Percentiles rank a stretch among this genome's conserved stretches.
Conservation (phyloP, 805 yeast genomes). For the Metschnikowia baotianmanensis region DNA sequence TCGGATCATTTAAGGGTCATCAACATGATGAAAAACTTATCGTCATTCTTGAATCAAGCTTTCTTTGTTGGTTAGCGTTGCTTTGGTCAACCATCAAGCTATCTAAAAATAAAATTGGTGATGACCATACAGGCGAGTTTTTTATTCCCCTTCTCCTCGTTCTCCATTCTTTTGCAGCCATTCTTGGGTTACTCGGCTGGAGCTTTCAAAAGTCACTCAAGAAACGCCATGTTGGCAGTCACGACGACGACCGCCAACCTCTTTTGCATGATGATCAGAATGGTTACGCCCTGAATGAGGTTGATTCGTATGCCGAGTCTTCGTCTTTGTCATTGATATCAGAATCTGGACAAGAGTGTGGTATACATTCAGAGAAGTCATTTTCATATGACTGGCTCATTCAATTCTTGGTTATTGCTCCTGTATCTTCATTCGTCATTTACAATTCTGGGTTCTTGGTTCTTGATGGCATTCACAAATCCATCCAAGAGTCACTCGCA, state of each 20-base stretch:
- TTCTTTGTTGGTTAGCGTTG: conserved; percentile 56
- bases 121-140: conserved; percentile 55
- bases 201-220: conserved; percentile 23
- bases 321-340: conserved; percentile 23
- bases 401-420: conserved; percentile 68
- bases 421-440: conserved; percentile 55
- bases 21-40: conserved; percentile 55
- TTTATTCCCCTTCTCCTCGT: conserved; percentile 45
- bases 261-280: conserved; percentile 24
- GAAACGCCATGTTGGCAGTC: conserved; percentile 4
- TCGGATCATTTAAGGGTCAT: conserved; percentile 31
- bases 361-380: conserved; percentile 33
- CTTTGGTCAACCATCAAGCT: conserved; percentile 47
- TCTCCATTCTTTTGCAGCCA: conserved; percentile 45
- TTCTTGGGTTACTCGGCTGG: conserved; percentile 55
- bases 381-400: conserved; percentile 78
- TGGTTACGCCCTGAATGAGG: conserved; percentile 16
- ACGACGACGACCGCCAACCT: conserved; percentile 33
- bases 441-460: conserved; percentile 54
- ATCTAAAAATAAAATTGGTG: conserved; percentile 37
- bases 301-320: conserved; percentile 15
- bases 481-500: conserved; percentile 61
- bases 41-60: conserved; percentile 51
- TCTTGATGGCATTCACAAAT: conserved; percentile 64
- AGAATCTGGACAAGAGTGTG: conserved; percentile 24